Conservation (phyloP, 1,139 yeast species). For the Groenewaldozyma auringiensis region DNA sequence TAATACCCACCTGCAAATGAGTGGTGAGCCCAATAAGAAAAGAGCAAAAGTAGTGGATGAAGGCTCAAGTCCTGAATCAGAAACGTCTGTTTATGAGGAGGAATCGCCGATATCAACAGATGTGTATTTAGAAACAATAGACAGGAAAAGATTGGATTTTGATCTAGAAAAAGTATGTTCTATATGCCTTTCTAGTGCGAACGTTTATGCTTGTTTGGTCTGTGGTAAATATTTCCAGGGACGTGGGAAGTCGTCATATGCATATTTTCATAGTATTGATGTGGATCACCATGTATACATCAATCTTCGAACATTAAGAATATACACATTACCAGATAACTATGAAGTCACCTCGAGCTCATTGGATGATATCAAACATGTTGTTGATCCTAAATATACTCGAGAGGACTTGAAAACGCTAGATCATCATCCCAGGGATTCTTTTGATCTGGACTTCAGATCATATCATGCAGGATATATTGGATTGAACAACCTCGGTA, state of each 20-base stretch:
- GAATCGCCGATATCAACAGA: neutral
- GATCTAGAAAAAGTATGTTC: slow-evolving; percentile 64
- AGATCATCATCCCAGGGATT: slow-evolving; percentile 17
- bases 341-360: slow-evolving; percentile 36
- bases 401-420: slow-evolving; percentile 31
- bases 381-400: slow-evolving; percentile 47
- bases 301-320: slow-evolving; percentile 42
- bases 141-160: slow-evolving; percentile 53
- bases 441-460: slow-evolving; percentile 32
- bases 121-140: slow-evolving; percentile 47
- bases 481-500: slow-evolving; percentile 51
- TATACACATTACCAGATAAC: slow-evolving; percentile 57
- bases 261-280: slow-evolving; percentile 59
- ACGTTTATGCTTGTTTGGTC: slow-evolving; percentile 62
- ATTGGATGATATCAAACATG: slow-evolving; percentile 46
- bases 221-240: slow-evolving; percentile 77
- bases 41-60: neutral
- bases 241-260: slow-evolving; percentile 52
- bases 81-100: neutral
- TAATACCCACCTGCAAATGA: too few species aligned
- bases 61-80: neutral
- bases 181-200: slow-evolving; percentile 50
- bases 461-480: slow-evolving; percentile 55
- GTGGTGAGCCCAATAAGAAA: neutral
- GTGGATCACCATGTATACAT: slow-evolving; percentile 57